Base-by-base conservation (phyloP, 441 rosid species). In the Pelargonium citronellum region DNA sequence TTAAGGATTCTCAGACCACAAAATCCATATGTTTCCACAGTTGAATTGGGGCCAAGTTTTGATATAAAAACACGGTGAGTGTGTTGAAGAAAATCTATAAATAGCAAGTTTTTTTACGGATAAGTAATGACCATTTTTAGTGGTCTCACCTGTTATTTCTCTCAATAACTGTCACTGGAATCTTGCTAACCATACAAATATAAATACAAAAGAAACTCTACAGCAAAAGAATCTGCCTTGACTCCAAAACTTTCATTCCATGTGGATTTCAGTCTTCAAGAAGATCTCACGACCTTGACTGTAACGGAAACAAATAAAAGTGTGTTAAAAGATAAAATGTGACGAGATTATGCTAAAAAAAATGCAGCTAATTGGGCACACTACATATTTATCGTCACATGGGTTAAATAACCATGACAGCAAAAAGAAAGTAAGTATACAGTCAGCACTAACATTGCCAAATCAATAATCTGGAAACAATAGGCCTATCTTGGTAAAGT, bases 141-240 rank as follows among this genome's bases (percentile, higher is more conserved):
- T 55, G 61, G 61, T 55, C 16, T 55, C 24, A 16, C 61, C 61
- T 55, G 61, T 55, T 15, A 55, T 55, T 55, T 15, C 61, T 55
- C 61, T 55, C 16, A 8, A 17, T 5, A 55, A 13, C 57, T 49
- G 57, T 49, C 15, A 11, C 57, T 49, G 15, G 57, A 55, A 55
- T 17, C 20, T 55, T 19, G 62, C 10, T 11, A 57, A 57, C 62
- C 62, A 7, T 57, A 57, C 37, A 30, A 30, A 30, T 30, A 30
- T 30, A 30, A 30, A 30, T 30, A 22, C 24, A 55, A 20, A 55
- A 55, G 20, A 55, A 55, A 55, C 22, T 5, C 16, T 7, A 55
- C 62, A 55, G 62, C 62, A 57, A 57, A 57, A 57, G 62, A 57
- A 57, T 55, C 61, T 55, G 61, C 19, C 58, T n/a, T 53, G 17